Evolutionary conservation across 2,329 filamentous ascomycete species (phyloP).

Genomic region (Fusarium sulawesiense): DNA sequence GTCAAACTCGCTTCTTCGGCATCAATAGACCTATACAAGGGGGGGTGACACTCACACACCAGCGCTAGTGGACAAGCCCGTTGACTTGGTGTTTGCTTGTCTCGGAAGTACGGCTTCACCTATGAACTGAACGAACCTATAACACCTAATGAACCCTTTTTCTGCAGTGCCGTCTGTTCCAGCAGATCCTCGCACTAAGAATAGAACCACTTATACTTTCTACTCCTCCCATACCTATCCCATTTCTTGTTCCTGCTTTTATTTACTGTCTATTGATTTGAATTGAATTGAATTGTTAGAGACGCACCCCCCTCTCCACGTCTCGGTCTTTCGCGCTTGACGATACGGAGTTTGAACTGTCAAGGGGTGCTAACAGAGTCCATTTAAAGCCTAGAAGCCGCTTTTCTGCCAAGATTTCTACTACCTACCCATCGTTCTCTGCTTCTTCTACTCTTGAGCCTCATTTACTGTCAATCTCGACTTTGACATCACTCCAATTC

Average conservation of each 20-base stretch:
- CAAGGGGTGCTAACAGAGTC: background rate
- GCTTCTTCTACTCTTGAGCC: background rate
- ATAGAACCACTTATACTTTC: constrained; percentile 6
- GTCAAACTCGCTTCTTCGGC: constrained; percentile 35
- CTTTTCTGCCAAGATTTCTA: background rate
- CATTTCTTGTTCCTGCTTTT: background rate
- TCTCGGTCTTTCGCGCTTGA: background rate
- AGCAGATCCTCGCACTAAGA: constrained; percentile 18
- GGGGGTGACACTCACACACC: too few relatives aligned
- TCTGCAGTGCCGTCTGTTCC: constrained; percentile 26
- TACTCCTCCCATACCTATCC: background rate
- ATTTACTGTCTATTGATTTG: background rate
- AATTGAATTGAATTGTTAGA: background rate
- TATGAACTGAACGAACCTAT: constrained; percentile 14
- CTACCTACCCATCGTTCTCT: background rate
- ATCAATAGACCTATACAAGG: constrained; percentile 11
- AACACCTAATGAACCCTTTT: constrained; percentile 13
- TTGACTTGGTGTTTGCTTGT: constrained; percentile 25
- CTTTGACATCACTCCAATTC: too few relatives aligned
- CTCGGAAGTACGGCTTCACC: constrained; percentile 47
- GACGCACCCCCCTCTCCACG: too few relatives aligned
- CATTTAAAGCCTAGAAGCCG: background rate
- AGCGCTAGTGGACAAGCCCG: constrained; percentile 30
- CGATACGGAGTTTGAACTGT: too few relatives aligned
- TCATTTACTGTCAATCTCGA: background rate